Evolutionary conservation across 345 rosid genomes (phyloP), one percentile per base, ranked within the genome.

Genomic region (Aquilaria sinensis): DNA sequence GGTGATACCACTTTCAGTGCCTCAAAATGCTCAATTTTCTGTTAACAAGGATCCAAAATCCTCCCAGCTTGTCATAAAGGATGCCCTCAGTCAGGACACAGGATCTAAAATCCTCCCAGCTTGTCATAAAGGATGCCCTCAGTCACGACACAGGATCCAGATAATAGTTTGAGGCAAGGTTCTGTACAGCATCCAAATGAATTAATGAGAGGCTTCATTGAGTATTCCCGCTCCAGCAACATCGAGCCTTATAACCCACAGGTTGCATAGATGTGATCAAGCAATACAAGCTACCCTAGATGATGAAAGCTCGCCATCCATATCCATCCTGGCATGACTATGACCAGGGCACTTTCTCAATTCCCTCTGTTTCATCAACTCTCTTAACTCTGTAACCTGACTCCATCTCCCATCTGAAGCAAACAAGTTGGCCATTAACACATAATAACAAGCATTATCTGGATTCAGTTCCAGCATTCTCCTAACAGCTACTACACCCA

Each of bases 351-450:
- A 68, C 70, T 89, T 92, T 67, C 68, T 78, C 63, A 89, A 63
- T 33, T 83, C 78, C 71, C 78, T 81, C 32, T 75, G 82, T 67
- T 77, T 85, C 96, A 92, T 92, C 77, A 92, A 48, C 61, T 82
- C 82, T 49, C 90, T 85, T 43, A 85, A 76, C 61, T 77, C 71
- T 66, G 74, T 80, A 64, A 85, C 96, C 54, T 61, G 85, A 75
- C 53, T 77, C 98, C 98, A 89, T 60, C 88, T 79, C 67, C 93
- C 98, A 85, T 89, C 93, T 0, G 72, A 82, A 58, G 98, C 96
- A 80, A 84, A 89, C 45, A 87, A 74, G 77, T 89, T 92, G 46
- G 84, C 79, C 30, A 85, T 63, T 13, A 92, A 86, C 53, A 92
- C 93, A 72, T 81, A 89, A 67, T 92, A 92, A 65, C 89, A 85